Conservation (phyloP, 78 protist genomes). For the Speleostelium caveatum region DNA sequence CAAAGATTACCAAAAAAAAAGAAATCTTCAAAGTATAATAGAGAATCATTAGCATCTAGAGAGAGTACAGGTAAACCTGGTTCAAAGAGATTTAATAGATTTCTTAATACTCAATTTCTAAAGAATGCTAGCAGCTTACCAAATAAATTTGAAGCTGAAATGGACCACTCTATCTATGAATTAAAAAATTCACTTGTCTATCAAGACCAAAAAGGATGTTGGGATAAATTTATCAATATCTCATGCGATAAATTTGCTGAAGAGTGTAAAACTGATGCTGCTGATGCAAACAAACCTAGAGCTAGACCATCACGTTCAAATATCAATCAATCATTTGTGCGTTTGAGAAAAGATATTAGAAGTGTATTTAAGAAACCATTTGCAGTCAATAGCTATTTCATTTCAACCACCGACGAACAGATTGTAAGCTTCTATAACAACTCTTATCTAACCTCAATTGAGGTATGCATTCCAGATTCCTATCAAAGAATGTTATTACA, state of each 20-base stretch:
- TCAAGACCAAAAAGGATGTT: slow-evolving; percentile 29
- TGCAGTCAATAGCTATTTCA: slow-evolving; percentile 3
- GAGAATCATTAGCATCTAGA: slow-evolving; percentile 60
- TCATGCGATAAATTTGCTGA: slow-evolving; percentile 38
- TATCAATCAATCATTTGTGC: slow-evolving; percentile 17
- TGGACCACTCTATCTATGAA: slow-evolving; percentile 24
- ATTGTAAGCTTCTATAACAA: slow-evolving; percentile 8
- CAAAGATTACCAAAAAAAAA: background rate
- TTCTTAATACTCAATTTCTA: slow-evolving; percentile 55
- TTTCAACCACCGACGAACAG: background rate
- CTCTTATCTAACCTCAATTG: background rate
- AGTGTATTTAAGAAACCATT: slow-evolving; percentile 58
- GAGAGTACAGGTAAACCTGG: slow-evolving; percentile 77
- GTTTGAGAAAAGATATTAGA: slow-evolving; percentile 34
- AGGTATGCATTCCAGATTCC: background rate
- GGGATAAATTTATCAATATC: slow-evolving; percentile 16
- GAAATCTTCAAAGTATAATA: slow-evolving; percentile 1
- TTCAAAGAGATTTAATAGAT: slow-evolving; percentile 57
- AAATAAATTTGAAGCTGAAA: slow-evolving; percentile 18
- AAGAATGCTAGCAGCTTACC: slow-evolving; percentile 37
- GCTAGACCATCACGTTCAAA: background rate
- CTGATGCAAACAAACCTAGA: background rate
- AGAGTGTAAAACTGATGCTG: background rate
- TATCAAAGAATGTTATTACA: slow-evolving; percentile 42
- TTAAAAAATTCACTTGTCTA: slow-evolving; percentile 17